Evolutionary conservation across 164 flowering plant genomes (phyloP), one percentile per base, ranked within the genome.

Genomic region (Kingdonia uniflora): DNA sequence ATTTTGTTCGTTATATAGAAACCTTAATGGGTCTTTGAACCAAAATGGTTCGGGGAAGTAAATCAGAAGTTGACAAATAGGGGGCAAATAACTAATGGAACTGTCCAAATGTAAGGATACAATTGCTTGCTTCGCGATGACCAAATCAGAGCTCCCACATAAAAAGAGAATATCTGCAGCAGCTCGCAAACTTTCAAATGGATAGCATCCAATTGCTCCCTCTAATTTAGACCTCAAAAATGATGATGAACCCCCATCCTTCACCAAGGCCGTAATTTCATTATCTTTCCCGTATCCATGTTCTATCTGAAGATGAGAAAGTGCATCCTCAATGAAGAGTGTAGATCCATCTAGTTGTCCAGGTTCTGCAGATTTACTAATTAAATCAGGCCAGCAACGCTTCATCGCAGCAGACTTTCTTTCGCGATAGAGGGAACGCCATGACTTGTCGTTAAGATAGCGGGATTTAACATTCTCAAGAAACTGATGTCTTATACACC

Each of bases 311-410:
- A 94, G 79, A 77, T 94, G 83, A 50, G 68, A 68, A 38, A 94
- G 67, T 20, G 99, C 99, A 67, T 89, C 99, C 70, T 94, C 99
- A 68, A 94, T 85, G 66, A 94, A 94, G 39, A 94, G 79, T 1
- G 73, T 72, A 40, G 95, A 72, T 1, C 73, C 80, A 62, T 62
- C 70, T 48, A 60, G 79, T 63, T 49, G 22, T 24, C 63, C 29
- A 57, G 77, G 58, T 45, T 76, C 84, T 8, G 64, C 55, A 55
- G 76, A 67, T 45, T 43, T 52, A 56, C 72, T 65, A 51, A 69
- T 49, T 41, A 68, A 64, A 58, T 78, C 81, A 33, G 95, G 90
- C 96, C 96, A 89, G 41, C 95, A 71, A 53, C 99, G 82, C 40
- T 25, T 66, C 12, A 62, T 63, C 56, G 96, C 92, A 71, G 86